Evolutionary conservation across 305 asterid species (phyloP), one percentile per base, ranked within the genome.

Genomic region (Rubia peregrina): DNA sequence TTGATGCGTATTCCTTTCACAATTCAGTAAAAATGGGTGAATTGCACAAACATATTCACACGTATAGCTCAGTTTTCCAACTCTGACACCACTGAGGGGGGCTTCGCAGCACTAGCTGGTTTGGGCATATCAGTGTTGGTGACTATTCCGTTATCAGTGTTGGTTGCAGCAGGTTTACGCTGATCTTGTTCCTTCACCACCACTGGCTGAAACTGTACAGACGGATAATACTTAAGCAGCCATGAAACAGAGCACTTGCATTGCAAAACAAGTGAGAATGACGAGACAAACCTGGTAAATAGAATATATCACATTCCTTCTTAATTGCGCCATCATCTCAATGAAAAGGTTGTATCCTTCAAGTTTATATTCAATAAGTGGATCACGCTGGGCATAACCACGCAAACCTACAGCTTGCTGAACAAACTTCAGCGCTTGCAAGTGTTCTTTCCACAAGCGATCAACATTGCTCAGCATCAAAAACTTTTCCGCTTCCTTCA

Each of bases 301-400:
- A 74, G 99, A 87, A 82, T 88, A 94, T 77, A 94, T 94, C 62
- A 94, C 97, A 73, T 94, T 94, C 80, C 99, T 84, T 76, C 99
- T 86, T 73, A 94, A 86, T 61, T 94, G 91, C 51, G 99, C 99
- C 97, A 94, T 91, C 99, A 94, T 94, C 69, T 94, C 99, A 73
- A 94, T 90, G 79, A 94, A 94, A 64, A 94, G 96, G 86, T 94
- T 89, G 91, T 94, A 91, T 53, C 99, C 99, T 82, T 94, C 99
- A 53, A 94, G 95, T 80, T 94, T 94, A 83, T 91, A 94, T 76
- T 91, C 99, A 24, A 94, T 94, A 41, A 94, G 96, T 41, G 99
- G 99, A 81, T 94, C 99, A 79, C 96, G 85, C 82, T 94, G 99
- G 36, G 99, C 99, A 83, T 94, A 94, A 63, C 99, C 99, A 43